phyloP scores from a whole-genome alignment of 2,329 filamentous ascomycete genomes.

The Cercospora citrullina region DNA sequence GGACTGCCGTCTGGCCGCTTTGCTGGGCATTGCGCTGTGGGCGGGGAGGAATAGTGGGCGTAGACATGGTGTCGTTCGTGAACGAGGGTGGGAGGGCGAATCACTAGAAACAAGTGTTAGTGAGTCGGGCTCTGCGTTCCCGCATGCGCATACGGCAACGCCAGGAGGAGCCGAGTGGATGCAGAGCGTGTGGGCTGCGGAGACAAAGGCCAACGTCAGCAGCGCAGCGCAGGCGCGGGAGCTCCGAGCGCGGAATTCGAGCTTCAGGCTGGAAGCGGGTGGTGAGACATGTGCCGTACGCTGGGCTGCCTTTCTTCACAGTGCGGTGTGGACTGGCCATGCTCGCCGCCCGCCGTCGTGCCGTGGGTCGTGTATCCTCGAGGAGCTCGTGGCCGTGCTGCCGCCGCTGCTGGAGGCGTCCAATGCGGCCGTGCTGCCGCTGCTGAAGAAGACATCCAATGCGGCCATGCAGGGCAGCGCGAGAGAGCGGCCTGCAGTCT shows the following conservation, averaged over 20 bases:
- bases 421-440: not conserved
- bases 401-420: not conserved
- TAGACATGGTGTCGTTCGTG: slow-evolving; percentile 10
- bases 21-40: slow-evolving; percentile 53
- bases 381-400: not conserved
- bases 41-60: slow-evolving; percentile 62
- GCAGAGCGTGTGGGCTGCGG: not conserved
- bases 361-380: not conserved
- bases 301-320: not conserved
- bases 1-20: slow-evolving; percentile 45
- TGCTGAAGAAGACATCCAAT: not conserved
- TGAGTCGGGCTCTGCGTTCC: slow-evolving; percentile 16
- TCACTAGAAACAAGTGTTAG: slow-evolving; percentile 13
- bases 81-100: not conserved
- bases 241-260: not conserved
- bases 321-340: not conserved
- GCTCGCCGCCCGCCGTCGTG: not conserved
- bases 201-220: not conserved
- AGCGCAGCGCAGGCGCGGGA: not conserved
- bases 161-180: not conserved
- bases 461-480: not conserved
- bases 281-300: not conserved
- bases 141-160: slow-evolving; percentile 1
- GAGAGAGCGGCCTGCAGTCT: not conserved
- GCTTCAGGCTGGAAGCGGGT: not conserved